These are phyloP conservation scores for Alternaria dauci DNA, from an alignment of 2,329 filamentous ascomycete species.

Conservation along the genomic window DNA sequence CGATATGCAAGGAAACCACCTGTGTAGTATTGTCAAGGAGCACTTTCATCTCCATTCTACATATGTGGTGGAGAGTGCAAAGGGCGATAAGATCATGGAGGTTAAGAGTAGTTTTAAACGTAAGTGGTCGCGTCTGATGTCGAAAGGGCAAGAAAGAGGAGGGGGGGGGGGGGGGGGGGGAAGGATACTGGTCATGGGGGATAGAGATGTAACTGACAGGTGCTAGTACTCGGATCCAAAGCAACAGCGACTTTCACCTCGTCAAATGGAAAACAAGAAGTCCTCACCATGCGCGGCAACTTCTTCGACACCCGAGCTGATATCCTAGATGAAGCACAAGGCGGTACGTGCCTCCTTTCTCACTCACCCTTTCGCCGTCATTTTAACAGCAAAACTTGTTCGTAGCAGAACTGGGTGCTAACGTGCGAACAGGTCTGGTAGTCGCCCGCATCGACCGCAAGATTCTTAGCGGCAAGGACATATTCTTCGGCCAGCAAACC, in stretches of 20 bases:
- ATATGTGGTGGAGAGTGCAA: conserved; percentile 59
- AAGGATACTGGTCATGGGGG: neutral
- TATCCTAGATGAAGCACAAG: conserved; percentile 61
- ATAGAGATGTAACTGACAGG: neutral
- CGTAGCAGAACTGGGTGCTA: neutral
- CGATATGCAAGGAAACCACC: conserved; percentile 62
- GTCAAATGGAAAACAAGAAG: conserved; percentile 34
- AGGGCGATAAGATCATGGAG: conserved; percentile 60
- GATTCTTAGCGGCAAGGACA: conserved; percentile 64
- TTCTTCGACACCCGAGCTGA: conserved; percentile 66
- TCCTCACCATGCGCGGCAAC: conserved; percentile 65
- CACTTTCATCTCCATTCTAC: conserved; percentile 61
- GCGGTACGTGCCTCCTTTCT: conserved; percentile 24
- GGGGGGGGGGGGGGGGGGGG: neutral
- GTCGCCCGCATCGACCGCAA: conserved; percentile 69
- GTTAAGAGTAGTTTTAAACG: conserved; percentile 64
- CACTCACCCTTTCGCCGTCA: neutral
- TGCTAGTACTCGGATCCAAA: conserved; percentile 62
- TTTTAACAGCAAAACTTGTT: neutral
- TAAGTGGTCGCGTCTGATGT: conserved; percentile 45
- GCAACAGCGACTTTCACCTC: conserved; percentile 63
- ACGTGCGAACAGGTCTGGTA: conserved; percentile 45
- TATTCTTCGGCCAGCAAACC: conserved; percentile 69
- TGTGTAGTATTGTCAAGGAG: conserved; percentile 68
- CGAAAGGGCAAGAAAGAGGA: neutral